Conservation (phyloP, 768 basidiomycete species). For the Trametes sanguinea region DNA sequence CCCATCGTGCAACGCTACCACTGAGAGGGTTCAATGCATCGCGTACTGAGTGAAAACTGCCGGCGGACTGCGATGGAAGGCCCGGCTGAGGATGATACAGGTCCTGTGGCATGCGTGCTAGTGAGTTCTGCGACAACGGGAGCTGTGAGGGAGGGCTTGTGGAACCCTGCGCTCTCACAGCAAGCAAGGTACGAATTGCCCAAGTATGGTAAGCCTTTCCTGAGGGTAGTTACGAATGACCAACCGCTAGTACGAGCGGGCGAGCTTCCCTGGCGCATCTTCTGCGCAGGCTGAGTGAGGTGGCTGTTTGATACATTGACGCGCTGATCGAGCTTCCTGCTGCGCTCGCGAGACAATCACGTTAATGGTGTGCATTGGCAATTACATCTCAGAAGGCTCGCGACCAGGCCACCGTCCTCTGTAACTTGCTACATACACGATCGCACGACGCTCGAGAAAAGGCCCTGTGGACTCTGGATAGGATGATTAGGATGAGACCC, state of each 20-base stretch:
- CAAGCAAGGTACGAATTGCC: conserved; percentile 2
- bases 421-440: too few relatives aligned
- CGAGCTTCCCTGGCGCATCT: not conserved
- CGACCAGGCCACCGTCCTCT: too few relatives aligned
- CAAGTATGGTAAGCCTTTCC: not conserved
- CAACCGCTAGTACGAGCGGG: not conserved
- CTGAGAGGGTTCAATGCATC: not conserved
- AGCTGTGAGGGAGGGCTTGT: too few relatives aligned
- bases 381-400: not conserved
- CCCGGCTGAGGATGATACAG: not conserved
- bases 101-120: not conserved
- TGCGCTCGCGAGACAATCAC: not conserved
- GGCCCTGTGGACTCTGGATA: too few relatives aligned
- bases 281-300: not conserved
- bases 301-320: not conserved
- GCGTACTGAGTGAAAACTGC: not conserved
- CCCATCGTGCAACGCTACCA: not conserved
- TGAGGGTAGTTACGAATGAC: not conserved
- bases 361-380: not conserved
- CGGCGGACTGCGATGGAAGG: not conserved
- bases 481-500: not conserved
- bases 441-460: too few relatives aligned
- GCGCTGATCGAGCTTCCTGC: not conserved
- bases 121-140: too few relatives aligned
- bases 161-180: not conserved